phyloP scores from a whole-genome alignment of 2,329 filamentous ascomycete species.

The Zasmidium citrigriseum region DNA sequence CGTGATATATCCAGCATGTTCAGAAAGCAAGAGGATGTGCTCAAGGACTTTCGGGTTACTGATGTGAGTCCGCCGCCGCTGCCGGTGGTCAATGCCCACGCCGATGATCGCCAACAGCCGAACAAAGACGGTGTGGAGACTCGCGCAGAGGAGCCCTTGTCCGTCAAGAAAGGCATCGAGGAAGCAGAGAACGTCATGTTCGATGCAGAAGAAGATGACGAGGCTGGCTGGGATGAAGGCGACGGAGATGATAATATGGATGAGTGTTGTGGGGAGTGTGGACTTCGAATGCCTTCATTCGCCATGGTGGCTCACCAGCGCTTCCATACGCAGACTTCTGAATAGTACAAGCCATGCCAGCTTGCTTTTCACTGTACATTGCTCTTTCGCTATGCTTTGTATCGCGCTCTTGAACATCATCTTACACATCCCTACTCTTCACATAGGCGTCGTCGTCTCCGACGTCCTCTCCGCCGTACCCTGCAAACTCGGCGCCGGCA shows the following conservation, averaged over 20 bases:
- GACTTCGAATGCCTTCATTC: constrained; percentile 57
- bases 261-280: constrained; percentile 52
- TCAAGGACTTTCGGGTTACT: constrained; percentile 67
- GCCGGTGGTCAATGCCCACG: background rate
- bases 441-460: constrained; percentile 21
- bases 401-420: too few species aligned
- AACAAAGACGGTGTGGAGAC: background rate
- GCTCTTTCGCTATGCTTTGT: background rate
- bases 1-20: constrained; percentile 85
- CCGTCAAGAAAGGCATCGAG: background rate
- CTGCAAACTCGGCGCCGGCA: constrained; percentile 30
- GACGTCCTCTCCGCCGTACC: constrained; percentile 28
- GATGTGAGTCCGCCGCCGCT: constrained; percentile 32
- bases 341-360: too few species aligned
- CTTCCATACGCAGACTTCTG: constrained; percentile 42
- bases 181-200: constrained; percentile 11
- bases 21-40: constrained; percentile 66
- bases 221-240: constrained; percentile 23
- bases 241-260: constrained; percentile 19
- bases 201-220: constrained; percentile 9
- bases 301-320: constrained; percentile 60
- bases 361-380: too few species aligned
- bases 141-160: background rate
- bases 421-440: background rate
- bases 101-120: background rate